Conservation (phyloP, 1,139 yeast genomes). For the Yamadazyma blattariae region DNA sequence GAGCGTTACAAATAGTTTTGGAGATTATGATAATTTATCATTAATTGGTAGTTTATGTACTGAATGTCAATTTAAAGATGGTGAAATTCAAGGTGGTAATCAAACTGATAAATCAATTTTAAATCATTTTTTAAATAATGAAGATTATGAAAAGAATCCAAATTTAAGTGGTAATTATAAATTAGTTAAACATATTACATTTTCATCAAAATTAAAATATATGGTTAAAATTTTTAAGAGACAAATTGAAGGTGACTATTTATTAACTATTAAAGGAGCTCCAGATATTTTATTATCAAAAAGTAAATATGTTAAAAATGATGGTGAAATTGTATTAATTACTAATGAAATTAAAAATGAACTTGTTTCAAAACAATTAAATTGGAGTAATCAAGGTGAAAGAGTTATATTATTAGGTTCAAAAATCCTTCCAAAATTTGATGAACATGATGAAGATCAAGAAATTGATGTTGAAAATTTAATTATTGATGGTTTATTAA, state of each 20-base stretch:
- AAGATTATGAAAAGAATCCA: conserved; percentile 8
- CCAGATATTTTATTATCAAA: conserved; percentile 44
- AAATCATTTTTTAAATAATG: conserved; percentile 27
- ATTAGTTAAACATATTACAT: conserved; percentile 31
- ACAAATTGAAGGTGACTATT: conserved; percentile 13
- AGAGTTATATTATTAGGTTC: conserved; percentile 44
- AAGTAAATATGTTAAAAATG: conserved; percentile 18
- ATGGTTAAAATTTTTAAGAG: conserved; percentile 36
- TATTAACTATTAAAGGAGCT: conserved; percentile 46
- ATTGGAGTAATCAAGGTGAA: conserved; percentile 43
- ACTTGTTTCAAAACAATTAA: conserved; percentile 26
- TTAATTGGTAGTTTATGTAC: conserved; percentile 39
- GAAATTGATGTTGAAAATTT: conserved; percentile 13
- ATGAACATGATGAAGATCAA: conserved; percentile 11
- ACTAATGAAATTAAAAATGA: conserved; percentile 14
- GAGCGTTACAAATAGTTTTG: conserved; percentile 25
- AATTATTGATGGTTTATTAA: conserved; percentile 42
- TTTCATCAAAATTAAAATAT: conserved; percentile 48
- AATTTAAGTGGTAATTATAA: conserved; percentile 3
- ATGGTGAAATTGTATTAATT: neutral
- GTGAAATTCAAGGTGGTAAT: conserved; percentile 30
- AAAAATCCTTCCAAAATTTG: conserved; percentile 15
- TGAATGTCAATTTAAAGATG: conserved; percentile 23
- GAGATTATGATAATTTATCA: conserved; percentile 15
- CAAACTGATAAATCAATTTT: conserved; percentile 50